Conservation (phyloP, 371 early-diverging fungal species). For the Batkoa obscura region DNA sequence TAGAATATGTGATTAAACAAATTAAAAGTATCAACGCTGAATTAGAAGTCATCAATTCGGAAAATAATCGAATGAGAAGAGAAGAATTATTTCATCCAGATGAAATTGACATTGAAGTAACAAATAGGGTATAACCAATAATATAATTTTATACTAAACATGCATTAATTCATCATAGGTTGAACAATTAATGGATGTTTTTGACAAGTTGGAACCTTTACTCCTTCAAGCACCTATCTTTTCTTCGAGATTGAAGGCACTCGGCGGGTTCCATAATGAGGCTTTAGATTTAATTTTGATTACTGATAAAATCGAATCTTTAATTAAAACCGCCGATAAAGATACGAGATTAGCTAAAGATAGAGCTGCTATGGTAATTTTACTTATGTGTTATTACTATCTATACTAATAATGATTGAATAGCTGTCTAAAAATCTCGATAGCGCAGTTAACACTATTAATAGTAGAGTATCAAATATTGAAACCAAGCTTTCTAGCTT, state of each 20-base stretch:
- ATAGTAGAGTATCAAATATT: too few species aligned
- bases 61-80: not conserved
- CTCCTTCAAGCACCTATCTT: not conserved
- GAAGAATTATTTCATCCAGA: not conserved
- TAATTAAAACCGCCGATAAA: not conserved
- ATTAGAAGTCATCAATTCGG: not conserved
- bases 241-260: not conserved
- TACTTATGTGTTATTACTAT: too few species aligned
- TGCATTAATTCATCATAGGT: not conserved
- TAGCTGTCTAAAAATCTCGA: too few species aligned
- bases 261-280: conserved; percentile 1
- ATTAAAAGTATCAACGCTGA: not conserved
- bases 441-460: too few species aligned
- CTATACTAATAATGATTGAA: too few species aligned
- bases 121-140: not conserved
- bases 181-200: not conserved
- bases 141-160: too few species aligned
- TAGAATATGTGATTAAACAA: not conserved
- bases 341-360: not conserved
- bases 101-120: not conserved
- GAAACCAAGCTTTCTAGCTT: too few species aligned
- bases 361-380: too few species aligned
- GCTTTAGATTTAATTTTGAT: not conserved
- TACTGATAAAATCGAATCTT: not conserved
- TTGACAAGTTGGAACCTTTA: not conserved